Percentiles rank a stretch among this genome's conserved stretches.
Evolutionary conservation across 2,329 filamentous ascomycete genomes (phyloP).

Genomic region (Fusarium subtropicale): DNA sequence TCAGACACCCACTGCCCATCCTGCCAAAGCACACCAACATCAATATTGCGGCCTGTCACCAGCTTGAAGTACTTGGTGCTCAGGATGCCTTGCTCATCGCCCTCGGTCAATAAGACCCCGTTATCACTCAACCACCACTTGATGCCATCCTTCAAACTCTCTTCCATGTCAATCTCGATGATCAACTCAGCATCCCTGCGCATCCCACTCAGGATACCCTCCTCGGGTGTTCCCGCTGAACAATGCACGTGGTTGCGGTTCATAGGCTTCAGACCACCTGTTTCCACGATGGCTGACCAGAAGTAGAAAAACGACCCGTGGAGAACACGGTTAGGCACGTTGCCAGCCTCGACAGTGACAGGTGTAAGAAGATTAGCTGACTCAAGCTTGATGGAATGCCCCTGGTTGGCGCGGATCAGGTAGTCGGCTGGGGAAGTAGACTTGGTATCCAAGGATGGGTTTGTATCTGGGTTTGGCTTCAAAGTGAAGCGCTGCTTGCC

Average conservation of each 20-base stretch:
- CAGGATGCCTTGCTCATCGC: conserved; percentile 69
- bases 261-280: conserved; percentile 85
- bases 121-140: conserved; percentile 85
- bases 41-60: conserved; percentile 71
- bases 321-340: conserved; percentile 75
- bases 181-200: conserved; percentile 79
- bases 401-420: conserved; percentile 95
- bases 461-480: conserved; percentile 62
- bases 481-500: conserved; percentile 93
- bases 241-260: conserved; percentile 90
- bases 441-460: conserved; percentile 39
- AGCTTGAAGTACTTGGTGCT: conserved; percentile 75
- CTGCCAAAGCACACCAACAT: conserved; percentile 75
- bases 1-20: conserved; percentile 75
- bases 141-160: conserved; percentile 71
- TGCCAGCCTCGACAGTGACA: conserved; percentile 68
- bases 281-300: conserved; percentile 79
- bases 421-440: conserved; percentile 71
- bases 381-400: conserved; percentile 84
- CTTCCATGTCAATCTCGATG: conserved; percentile 78
- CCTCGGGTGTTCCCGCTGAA: conserved; percentile 75
- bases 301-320: conserved; percentile 90
- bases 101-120: conserved; percentile 76
- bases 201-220: conserved; percentile 81
- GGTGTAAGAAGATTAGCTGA: conserved; percentile 77